Evolutionary conservation across 176 grass and related monocot species (phyloP), one percentile per base, ranked within the genome.

Genomic region (Carex pumila): DNA sequence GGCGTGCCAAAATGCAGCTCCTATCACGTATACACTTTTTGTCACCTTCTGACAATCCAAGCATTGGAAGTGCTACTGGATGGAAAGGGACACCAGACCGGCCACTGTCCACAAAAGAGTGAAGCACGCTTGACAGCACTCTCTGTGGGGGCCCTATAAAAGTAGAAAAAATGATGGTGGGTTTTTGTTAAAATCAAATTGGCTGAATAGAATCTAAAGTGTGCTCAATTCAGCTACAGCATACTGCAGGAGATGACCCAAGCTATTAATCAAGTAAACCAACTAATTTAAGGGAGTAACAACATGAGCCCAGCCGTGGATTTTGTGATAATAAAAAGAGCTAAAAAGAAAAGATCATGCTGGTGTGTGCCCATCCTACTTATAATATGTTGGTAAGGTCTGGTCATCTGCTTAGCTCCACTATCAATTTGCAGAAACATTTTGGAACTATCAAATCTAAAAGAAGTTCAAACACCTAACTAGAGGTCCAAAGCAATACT

Each of bases 1-100:
- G 96, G 3, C 87, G 87, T 79, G 96, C 96, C 93, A 99, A 93
- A 89, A 99, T 99, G 87, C 93, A 99, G 88, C 93, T 99, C 63
- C 96, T 87, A 83, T 99, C 96, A 86, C 91, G 91, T 85, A 99
- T 99, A 58, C 96, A 92, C 83, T 90, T 90, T 53, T 99, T 95
- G 88, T 99, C 96, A 47, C 85, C 87, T 95, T 99, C 91, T 79
- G 96, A 99, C 86, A 99, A 90, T 79, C 96, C 96, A 84, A 99
- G 96, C 69, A 91, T 87, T 83, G 96, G 96, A 79, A 99, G 73
- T 39, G 93, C 89, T 71, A 90, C 84, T 80, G 96, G 96, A 84
- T 83, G 89, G 89, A 99, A 95, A 22, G 93, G 96, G 73, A 99
- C 88, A 88, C 96, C 96, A 85, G 93, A 88, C 81, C 41, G 86